Evolutionary conservation across 2,329 filamentous ascomycete species (phyloP).

Genomic region (Pezicula rhizophila): DNA sequence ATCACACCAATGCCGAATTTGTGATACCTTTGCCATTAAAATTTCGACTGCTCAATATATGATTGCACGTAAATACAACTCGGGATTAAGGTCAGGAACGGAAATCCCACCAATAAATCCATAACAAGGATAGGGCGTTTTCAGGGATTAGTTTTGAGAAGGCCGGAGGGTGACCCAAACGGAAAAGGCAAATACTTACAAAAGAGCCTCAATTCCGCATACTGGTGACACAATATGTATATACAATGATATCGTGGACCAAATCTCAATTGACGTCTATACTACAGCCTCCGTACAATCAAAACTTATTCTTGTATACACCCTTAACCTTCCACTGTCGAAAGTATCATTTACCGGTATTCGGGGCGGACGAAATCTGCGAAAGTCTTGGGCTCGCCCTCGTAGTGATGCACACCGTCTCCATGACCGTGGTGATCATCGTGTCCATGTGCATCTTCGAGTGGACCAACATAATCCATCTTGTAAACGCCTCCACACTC

Average conservation of each 20-base stretch:
- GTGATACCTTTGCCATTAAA: not conserved
- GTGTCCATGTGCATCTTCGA: slow-evolving; percentile 62
- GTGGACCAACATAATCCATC: slow-evolving; percentile 90
- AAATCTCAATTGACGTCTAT: not conserved
- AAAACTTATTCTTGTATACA: not conserved
- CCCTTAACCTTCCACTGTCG: not conserved
- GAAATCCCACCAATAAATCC: too few relatives aligned
- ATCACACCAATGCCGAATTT: not conserved
- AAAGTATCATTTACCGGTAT: slow-evolving; percentile 61
- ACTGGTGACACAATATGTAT: too few relatives aligned
- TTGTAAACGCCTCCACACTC: slow-evolving; percentile 97
- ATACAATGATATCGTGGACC: too few relatives aligned
- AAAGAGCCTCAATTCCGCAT: too few relatives aligned
- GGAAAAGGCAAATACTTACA: too few relatives aligned
- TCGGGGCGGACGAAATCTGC: slow-evolving; percentile 93
- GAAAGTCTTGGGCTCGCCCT: slow-evolving; percentile 93
- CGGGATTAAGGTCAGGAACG: not conserved
- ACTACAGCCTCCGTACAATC: not conserved
- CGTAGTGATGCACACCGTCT: slow-evolving; percentile 49
- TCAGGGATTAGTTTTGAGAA: too few relatives aligned
- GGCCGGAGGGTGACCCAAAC: too few relatives aligned
- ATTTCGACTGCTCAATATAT: not conserved
- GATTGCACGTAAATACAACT: not conserved
- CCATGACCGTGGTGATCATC: slow-evolving; percentile 50
- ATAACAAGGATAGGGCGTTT: too few relatives aligned